Conservation (phyloP, 1,284 basidiomycete species). For the Microbotryum violaceum region DNA sequence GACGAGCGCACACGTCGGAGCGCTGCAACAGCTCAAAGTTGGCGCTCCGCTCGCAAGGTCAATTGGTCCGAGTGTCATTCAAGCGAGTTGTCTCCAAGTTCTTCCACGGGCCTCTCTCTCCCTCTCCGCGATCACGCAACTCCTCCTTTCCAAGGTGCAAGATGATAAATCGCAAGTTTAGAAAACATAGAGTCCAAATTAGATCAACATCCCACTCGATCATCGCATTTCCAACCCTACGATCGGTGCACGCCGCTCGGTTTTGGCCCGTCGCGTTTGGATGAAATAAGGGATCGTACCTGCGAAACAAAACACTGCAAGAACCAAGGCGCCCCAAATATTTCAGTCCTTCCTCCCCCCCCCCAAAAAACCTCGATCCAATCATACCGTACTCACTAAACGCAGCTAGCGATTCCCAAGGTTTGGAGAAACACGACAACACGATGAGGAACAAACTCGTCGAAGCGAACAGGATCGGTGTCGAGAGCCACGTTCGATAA, state of each 20-base stretch:
- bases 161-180: no score
- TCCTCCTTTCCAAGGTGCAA: no score
- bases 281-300: slow-evolving; percentile 25
- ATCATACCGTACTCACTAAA: slow-evolving; percentile 52
- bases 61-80: no score
- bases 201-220: not conserved
- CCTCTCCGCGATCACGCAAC: no score
- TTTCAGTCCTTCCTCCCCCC: no score
- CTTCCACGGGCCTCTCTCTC: no score
- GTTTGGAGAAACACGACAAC: slow-evolving; percentile 92
- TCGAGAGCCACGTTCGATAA: slow-evolving; percentile 83
- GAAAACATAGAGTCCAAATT: not conserved
- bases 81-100: no score
- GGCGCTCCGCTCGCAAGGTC: no score
- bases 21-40: no score
- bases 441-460: slow-evolving; percentile 85
- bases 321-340: no score
- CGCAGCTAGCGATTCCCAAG: slow-evolving; percentile 75
- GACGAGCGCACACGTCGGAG: no score
- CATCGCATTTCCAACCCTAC: slow-evolving; percentile 1
- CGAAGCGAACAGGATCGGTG: slow-evolving; percentile 81
- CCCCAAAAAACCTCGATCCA: no score
- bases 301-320: slow-evolving; percentile 23
- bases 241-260: not conserved
- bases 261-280: slow-evolving; percentile 4